Evolutionary conservation across 768 basidiomycete genomes (phyloP), one percentile per base, ranked within the genome.

Genomic region (Agrocybe praecox): DNA sequence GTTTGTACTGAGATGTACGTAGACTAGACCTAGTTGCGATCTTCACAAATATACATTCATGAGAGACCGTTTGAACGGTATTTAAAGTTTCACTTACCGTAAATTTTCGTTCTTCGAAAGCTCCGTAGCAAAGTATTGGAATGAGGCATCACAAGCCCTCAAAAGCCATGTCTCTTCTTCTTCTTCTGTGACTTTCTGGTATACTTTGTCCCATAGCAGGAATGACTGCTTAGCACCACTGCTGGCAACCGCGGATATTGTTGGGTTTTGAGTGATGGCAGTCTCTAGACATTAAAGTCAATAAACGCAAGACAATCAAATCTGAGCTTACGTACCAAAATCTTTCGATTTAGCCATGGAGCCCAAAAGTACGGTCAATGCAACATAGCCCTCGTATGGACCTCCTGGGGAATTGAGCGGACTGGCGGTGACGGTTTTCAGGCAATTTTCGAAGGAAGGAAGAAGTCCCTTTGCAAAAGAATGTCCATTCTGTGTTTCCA

Each of bases 131-230:
- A 84, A 82, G 66, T 69, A 79, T 5, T 70, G 62, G 8, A 86
- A 54, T 2, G 80, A 72, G 3, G 79, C 81, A 52, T 88, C 78
- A 9, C 79, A 67, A 0, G 90, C 88, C 29, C 87, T 80, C 14
- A 93, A 72, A 1, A 97, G 71, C 96, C 95, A 97, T 12, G 62
- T 64, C 53, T 92, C 86, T 15, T 93, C 93, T 2, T 80, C 79
- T 0, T 77, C 62, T 6, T 84, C 80, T 7, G 76, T 73, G 15
- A 89, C 61, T 67, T 92, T 94, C 56, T 87, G 83, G 64, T 93
- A 94, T 0, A 92, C 86, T 68, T 91, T 94, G 52, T 96, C 94
- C 84, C 85, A 93, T 14, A 96, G 63, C 40, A 98, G 70, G 74
- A 97, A 97, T 1, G 90, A 88, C 0, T 93, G 90, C 67, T 94